Base-by-base conservation (phyloP, 805 yeast genomes). In the Phaffomyces antillensis region DNA sequence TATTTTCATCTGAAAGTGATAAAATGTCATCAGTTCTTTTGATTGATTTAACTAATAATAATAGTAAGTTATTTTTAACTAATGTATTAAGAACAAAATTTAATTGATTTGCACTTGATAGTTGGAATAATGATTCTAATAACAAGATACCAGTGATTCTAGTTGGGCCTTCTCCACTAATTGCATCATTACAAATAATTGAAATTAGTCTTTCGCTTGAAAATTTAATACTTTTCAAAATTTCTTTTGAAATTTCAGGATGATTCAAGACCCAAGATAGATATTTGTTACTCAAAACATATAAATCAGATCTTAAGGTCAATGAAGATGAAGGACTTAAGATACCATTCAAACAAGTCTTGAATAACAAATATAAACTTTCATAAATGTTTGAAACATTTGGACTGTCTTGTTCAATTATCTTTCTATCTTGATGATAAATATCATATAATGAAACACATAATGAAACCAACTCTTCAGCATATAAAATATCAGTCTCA, bases 61-160 rank as follows among this genome's bases (percentile, higher is more conserved):
- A 62, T 25, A 91, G 61, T 37, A 86, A 73, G 50, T 88, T 87
- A 54, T 76, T 81, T 46, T 78, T 76, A 35, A 80, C 73, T 49
- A 91, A 65, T 1, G 73, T 65, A 20, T 81, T 82, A 41, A 84
- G 61, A 5, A 87, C 72, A 52, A 80, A 75, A 49, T 76, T 74
- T 25, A 75, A 68, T 36, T 75, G 70, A 18, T 71, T 70, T n/a
- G 65, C 55, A 30, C 73, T 71, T 2, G 83, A 75, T 34, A 80
- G 60, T 46, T 78, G 80, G 25, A 80, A 72, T 41, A 82, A 63
- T 1, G 83, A 72, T 53, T 88, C 95, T 50, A 93, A 62, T 13
- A 90, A 66, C n/a, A 88, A 59, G 13, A 90, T 68, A 2, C 96
- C 81, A 0, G 91, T 80, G 11, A 89, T 74, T 52, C 93, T 75